Conservation (phyloP, 2,329 filamentous ascomycete genomes). For the Aspergillus persii region DNA sequence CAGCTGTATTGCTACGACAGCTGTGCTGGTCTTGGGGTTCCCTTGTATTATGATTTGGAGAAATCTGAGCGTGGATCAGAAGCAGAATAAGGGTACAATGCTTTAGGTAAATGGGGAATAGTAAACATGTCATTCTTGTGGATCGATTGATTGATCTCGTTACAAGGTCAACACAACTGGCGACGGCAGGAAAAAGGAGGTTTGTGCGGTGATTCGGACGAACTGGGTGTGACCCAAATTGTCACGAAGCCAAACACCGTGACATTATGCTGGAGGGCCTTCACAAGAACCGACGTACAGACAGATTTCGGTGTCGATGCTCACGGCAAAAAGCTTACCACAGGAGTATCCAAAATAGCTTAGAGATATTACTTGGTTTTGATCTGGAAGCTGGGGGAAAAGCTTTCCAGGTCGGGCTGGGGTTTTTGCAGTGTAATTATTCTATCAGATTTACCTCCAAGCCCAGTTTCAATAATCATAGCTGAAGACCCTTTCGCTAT, state of each 20-base stretch:
- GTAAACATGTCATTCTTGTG: too few species aligned
- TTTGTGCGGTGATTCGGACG: neutral
- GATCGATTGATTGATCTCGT: too few species aligned
- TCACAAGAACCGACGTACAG: neutral
- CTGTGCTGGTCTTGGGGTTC: constrained; percentile 28
- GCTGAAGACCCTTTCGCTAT: too few species aligned
- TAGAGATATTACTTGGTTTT: too few species aligned
- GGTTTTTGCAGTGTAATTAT: too few species aligned
- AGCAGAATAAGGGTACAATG: neutral
- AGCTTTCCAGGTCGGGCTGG: too few species aligned
- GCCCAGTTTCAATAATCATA: too few species aligned
- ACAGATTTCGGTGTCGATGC: neutral
- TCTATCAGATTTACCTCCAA: too few species aligned
- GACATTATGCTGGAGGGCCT: neutral
- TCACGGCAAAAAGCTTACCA: neutral
- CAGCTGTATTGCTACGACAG: constrained; percentile 31
- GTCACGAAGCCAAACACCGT: neutral
- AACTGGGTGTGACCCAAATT: neutral
- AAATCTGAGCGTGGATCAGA: constrained; percentile 19
- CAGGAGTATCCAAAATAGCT: too few species aligned
- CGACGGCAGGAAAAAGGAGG: too few species aligned
- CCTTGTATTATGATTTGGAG: constrained; percentile 36
- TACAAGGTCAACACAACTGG: too few species aligned
- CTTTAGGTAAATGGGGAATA: neutral
- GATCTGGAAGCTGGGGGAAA: too few species aligned